Conservation (phyloP, 164 flowering plant species). For the Umbilicus rupestris region DNA sequence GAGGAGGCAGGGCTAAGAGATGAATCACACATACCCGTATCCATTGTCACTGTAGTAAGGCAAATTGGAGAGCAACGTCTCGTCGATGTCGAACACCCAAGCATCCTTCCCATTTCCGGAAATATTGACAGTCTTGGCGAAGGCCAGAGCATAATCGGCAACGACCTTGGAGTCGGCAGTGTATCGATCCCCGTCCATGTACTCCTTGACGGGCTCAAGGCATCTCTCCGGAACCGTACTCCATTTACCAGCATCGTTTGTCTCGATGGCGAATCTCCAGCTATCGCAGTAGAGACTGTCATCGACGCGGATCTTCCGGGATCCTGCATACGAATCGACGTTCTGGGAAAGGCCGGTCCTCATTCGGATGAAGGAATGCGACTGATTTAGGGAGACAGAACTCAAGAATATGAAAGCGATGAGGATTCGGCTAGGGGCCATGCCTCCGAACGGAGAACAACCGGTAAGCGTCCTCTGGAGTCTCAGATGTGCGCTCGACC, state of each 20-base stretch:
- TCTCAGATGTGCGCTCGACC: no score
- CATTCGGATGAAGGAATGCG: slow-evolving; percentile 24
- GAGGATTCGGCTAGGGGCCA: slow-evolving; percentile 18
- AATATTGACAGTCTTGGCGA: slow-evolving; percentile 35
- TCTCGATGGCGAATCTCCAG: slow-evolving; percentile 75
- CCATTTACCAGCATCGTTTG: slow-evolving; percentile 71
- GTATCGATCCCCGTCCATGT: slow-evolving; percentile 54
- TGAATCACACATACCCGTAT: slow-evolving; percentile 41
- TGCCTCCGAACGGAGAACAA: slow-evolving; percentile 13
- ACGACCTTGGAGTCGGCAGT: slow-evolving; percentile 45
- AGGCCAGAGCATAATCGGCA: slow-evolving; percentile 26
- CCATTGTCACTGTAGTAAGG: slow-evolving; percentile 52
- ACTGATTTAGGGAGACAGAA: slow-evolving; percentile 3
- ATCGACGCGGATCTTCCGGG: slow-evolving; percentile 9
- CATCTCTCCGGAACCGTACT: slow-evolving; percentile 40
- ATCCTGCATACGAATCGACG: background rate
- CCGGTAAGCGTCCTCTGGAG: background rate
- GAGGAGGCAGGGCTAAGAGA: background rate
- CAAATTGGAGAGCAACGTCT: slow-evolving; percentile 65
- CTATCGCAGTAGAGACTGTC: slow-evolving; percentile 48
- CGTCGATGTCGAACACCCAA: slow-evolving; percentile 91
- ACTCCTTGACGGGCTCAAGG: slow-evolving; percentile 32
- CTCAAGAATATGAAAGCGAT: slow-evolving; percentile 9
- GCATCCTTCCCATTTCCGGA: slow-evolving; percentile 57
- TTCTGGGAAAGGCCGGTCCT: no score